Evolutionary conservation across 1,284 basidiomycete genomes (phyloP).

Genomic region (Sutorius eximius): DNA sequence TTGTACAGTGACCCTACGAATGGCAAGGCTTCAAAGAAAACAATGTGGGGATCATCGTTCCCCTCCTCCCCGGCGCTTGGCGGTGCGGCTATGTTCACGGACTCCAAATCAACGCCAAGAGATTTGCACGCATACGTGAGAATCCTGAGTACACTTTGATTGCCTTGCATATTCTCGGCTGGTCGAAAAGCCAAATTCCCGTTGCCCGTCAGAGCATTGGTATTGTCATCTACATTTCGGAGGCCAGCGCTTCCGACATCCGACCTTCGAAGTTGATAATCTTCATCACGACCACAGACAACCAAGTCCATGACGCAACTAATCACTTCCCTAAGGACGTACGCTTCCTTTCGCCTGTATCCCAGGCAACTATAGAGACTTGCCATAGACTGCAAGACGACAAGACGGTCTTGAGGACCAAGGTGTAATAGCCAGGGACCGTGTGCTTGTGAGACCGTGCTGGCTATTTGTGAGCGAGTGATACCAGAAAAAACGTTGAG

Average conservation of each 20-base stretch:
- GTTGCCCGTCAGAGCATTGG: constrained; percentile 38
- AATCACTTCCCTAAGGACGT: constrained; percentile 79
- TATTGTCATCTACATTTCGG: constrained; percentile 32
- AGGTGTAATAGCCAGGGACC: constrained; percentile 86
- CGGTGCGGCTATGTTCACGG: constrained; percentile 51
- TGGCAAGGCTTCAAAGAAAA: constrained; percentile 18
- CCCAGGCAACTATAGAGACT: constrained; percentile 77
- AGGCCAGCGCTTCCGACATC: constrained; percentile 43
- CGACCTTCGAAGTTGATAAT: constrained; percentile 40
- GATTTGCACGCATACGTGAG: constrained; percentile 73
- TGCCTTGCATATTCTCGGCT: constrained; percentile 74
- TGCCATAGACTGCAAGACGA: constrained; percentile 67
- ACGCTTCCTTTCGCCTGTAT: constrained; percentile 82
- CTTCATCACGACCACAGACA: constrained; percentile 74
- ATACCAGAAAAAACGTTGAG: constrained; percentile 69
- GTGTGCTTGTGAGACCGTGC: constrained; percentile 65
- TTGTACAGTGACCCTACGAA: constrained; percentile 40
- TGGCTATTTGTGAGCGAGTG: constrained; percentile 64
- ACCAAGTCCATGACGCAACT: constrained; percentile 79
- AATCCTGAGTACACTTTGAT: constrained; percentile 72
- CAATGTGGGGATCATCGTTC: constrained; percentile 23
- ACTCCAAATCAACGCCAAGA: constrained; percentile 76
- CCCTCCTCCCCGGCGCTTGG: constrained; percentile 19
- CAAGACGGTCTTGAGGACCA: constrained; percentile 71
- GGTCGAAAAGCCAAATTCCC: constrained; percentile 67